A percentile compares a stretch with the other conserved stretches of the same genome.
phyloP scores from a whole-genome alignment of 2,329 filamentous ascomycete genomes.

The Paraphaeosphaeria sporulosa region DNA sequence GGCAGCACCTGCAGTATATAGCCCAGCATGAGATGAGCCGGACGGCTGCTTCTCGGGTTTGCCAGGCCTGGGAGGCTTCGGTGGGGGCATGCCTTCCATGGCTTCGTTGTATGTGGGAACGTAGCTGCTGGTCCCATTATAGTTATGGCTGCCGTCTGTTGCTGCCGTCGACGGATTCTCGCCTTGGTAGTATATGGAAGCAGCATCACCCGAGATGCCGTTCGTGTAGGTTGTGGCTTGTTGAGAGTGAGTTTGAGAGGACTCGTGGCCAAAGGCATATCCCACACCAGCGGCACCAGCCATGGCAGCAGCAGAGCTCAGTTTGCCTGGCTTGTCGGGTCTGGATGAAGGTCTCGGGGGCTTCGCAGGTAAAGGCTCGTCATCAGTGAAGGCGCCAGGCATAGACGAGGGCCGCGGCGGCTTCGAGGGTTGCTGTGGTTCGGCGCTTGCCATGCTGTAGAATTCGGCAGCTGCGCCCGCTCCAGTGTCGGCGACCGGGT shows the following conservation, averaged over 20 bases:
- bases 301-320: slow-evolving; percentile 45
- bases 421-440: slow-evolving; percentile 40
- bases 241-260: slow-evolving; percentile 40
- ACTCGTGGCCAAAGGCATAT: slow-evolving; percentile 48
- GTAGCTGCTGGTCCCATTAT: slow-evolving; percentile 39
- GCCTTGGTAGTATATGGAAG: slow-evolving; percentile 40
- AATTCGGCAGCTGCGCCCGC: slow-evolving; percentile 67
- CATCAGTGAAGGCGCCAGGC: slow-evolving; percentile 48
- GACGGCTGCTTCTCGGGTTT: slow-evolving; percentile 55
- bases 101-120: slow-evolving; percentile 40
- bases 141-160: slow-evolving; percentile 46
- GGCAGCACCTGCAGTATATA: slow-evolving; percentile 57
- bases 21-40: slow-evolving; percentile 51
- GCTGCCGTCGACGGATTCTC: slow-evolving; percentile 32
- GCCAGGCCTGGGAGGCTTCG: slow-evolving; percentile 44
- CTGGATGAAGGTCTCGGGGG: slow-evolving; percentile 42
- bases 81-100: slow-evolving; percentile 34
- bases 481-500: slow-evolving; percentile 67
- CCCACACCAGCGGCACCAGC: slow-evolving; percentile 53
- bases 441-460: slow-evolving; percentile 48
- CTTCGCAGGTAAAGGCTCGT: slow-evolving; percentile 38
- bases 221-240: slow-evolving; percentile 36
- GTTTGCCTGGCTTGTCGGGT: slow-evolving; percentile 41
- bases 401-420: slow-evolving; percentile 45
- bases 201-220: slow-evolving; percentile 25